Base-by-base conservation (phyloP, 2,329 filamentous ascomycete species). In the Claviceps digitariae region DNA sequence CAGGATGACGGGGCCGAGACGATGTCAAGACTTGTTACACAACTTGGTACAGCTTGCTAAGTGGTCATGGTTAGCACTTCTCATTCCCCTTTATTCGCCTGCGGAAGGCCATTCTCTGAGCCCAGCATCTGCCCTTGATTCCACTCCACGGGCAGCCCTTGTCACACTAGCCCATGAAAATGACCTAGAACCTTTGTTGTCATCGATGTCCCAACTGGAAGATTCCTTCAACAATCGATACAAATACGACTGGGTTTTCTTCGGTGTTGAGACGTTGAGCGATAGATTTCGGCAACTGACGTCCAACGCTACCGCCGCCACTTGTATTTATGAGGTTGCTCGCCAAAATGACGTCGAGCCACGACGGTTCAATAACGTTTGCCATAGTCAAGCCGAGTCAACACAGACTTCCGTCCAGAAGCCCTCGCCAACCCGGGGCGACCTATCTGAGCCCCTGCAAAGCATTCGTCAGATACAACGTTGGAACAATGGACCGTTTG, bases 211-310 rank as follows among this genome's bases (percentile, higher is more conserved):
- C 31, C 85, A 94, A 62, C 57, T 71, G 3, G 68, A 71, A 54
- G 58, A 64, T 4, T 62, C 62, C 1, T 94, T 87, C 83, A 94
- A 94, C 64, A 71, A 73, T 63, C 88, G 87, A 58, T 86, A 89
- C 72, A 85, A 86, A 62, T 94, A 94, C 63, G 86, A 89, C 46
- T 94, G 88, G 85, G 84, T 87, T 44, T 91, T 94, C 71, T 88
- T 93, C 75, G 93, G 90, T 67, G 82, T 89, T 61, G 79, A 84
- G 51, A 82, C 83, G 4, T 90, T 94, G 64, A 83, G 82, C 4
- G 80, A 87, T 9, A 81, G 86, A 55, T 94, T 94, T 73, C 90
- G 87, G 64, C 70, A 72, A 38, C 72, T 73, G 54, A 88, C 86
- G 0, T 74, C 76, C 50, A 84, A 81, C 48, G 78, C 80, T 40